Evolutionary conservation across 2,329 filamentous ascomycete species (phyloP).

Genomic region (Colletotrichum kahawae): DNA sequence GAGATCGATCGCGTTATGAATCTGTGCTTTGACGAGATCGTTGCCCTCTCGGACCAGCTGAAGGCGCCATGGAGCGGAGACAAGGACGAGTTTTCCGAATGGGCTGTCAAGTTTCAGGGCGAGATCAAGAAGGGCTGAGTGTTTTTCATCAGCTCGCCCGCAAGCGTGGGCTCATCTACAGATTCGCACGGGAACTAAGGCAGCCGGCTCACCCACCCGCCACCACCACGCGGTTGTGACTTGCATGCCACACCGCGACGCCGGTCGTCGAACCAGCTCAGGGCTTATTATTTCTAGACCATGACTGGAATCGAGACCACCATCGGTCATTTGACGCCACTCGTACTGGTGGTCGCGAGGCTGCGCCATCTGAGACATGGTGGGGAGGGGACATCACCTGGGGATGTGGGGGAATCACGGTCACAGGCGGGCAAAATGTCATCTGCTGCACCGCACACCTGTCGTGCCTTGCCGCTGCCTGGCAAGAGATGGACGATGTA

Average conservation of each 20-base stretch:
- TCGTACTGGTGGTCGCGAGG: not conserved
- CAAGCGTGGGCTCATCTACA: not conserved
- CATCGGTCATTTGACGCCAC: conserved; percentile 15
- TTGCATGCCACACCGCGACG: not conserved
- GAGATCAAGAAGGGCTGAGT: conserved; percentile 51
- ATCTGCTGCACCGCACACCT: not conserved
- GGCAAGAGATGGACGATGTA: not conserved
- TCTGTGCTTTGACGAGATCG: conserved; percentile 65
- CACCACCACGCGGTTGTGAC: not conserved
- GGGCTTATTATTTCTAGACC: not conserved
- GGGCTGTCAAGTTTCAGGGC: conserved; percentile 66
- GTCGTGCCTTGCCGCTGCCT: not conserved
- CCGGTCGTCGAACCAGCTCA: not conserved
- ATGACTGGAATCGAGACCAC: not conserved
- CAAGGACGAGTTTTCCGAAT: conserved; percentile 78
- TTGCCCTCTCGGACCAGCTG: conserved; percentile 59
- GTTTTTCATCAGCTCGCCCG: not conserved
- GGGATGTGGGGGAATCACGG: not conserved
- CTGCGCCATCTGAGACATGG: conserved; percentile 1
- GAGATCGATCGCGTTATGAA: conserved; percentile 65
- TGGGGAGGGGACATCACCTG: conserved; percentile 9
- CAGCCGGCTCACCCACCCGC: not conserved
- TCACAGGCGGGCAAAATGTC: conserved; percentile 13
- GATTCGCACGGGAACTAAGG: not conserved
- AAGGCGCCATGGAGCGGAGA: conserved; percentile 65